These are phyloP conservation scores for Linum usitatissimum DNA, from an alignment of 345 rosid species.

Conservation along the genomic window DNA sequence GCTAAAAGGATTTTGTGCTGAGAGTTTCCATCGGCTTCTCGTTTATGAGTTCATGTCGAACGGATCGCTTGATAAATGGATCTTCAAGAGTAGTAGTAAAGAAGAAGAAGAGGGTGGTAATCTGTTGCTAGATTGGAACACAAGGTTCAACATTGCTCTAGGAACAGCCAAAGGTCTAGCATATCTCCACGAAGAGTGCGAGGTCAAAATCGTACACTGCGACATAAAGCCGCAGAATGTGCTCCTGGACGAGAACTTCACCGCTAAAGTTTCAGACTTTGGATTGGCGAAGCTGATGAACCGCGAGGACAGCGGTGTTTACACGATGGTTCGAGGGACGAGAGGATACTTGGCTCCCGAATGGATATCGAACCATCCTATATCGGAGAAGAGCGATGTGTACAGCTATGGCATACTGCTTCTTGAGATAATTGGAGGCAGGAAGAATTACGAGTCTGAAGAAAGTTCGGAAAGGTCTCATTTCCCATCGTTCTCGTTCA, in stretches of 20 bases:
- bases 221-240: slow-evolving; percentile 46
- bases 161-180: slow-evolving; percentile 42
- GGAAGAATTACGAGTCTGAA: slow-evolving; percentile 27
- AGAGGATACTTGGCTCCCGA: slow-evolving; percentile 61
- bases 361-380: slow-evolving; percentile 43
- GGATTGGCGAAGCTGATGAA: slow-evolving; percentile 45
- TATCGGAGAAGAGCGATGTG: slow-evolving; percentile 46
- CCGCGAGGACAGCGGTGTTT: slow-evolving; percentile 36
- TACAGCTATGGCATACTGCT: slow-evolving; percentile 46
- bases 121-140: slow-evolving; percentile 28
- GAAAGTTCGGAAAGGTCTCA: slow-evolving; percentile 28
- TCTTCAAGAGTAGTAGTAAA: slow-evolving; percentile 21
- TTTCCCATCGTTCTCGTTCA: slow-evolving; percentile 40
- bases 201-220: slow-evolving; percentile 36
- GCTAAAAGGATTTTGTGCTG: slow-evolving; percentile 47
- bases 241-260: slow-evolving; percentile 34
- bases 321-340: slow-evolving; percentile 41
- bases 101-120: slow-evolving; percentile 5
- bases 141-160: slow-evolving; percentile 31
- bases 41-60: slow-evolving; percentile 50
- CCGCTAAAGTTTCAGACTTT: slow-evolving; percentile 41
- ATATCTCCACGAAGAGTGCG: slow-evolving; percentile 46
- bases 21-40: slow-evolving; percentile 41
- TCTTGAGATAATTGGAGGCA: slow-evolving; percentile 47
- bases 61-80: slow-evolving; percentile 41